Evolutionary conservation across 2,329 filamentous ascomycete genomes (phyloP).

Genomic region (Sporothrix inflata): DNA sequence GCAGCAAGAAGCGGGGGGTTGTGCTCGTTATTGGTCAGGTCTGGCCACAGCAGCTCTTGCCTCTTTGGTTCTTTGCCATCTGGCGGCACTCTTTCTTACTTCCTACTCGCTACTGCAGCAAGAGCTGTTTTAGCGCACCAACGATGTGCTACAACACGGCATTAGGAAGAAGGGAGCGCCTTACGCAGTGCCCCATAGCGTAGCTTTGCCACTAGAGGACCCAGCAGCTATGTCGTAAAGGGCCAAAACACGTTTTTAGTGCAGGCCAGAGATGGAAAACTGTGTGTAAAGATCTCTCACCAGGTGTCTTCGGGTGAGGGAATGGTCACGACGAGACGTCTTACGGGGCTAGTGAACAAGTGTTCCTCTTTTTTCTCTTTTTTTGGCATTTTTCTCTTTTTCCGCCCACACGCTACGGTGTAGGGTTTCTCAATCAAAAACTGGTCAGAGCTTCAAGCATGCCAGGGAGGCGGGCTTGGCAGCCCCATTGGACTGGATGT

Average conservation of each 20-base stretch:
- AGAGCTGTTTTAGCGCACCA: constrained; percentile 21
- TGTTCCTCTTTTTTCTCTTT: not conserved
- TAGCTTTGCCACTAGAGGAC: constrained; percentile 19
- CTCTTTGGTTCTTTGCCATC: not conserved
- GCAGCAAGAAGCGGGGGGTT: constrained; percentile 19
- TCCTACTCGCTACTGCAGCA: constrained; percentile 8
- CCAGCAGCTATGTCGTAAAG: constrained; percentile 10
- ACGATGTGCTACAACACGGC: constrained; percentile 18
- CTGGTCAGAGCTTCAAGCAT: constrained; percentile 22
- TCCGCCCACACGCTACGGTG: not conserved
- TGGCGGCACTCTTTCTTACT: not conserved
- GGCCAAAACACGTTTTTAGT: constrained; percentile 20
- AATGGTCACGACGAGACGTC: not conserved
- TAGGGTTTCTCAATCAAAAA: constrained; percentile 6
- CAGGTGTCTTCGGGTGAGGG: not conserved
- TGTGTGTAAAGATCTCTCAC: not conserved
- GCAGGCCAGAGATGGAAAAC: not conserved
- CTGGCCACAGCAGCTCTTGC: not conserved
- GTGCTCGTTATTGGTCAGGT: constrained; percentile 10
- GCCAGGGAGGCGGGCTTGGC: constrained; percentile 18
- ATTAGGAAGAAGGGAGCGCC: constrained; percentile 8
- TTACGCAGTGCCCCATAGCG: not conserved
- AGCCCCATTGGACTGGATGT: constrained; percentile 20
- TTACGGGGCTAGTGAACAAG: constrained; percentile 3
- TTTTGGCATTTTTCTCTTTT: not conserved